Evolutionary conservation across 176 grass and related monocot species (phyloP).

Genomic region (Rhipidocladum racemiflorum): DNA sequence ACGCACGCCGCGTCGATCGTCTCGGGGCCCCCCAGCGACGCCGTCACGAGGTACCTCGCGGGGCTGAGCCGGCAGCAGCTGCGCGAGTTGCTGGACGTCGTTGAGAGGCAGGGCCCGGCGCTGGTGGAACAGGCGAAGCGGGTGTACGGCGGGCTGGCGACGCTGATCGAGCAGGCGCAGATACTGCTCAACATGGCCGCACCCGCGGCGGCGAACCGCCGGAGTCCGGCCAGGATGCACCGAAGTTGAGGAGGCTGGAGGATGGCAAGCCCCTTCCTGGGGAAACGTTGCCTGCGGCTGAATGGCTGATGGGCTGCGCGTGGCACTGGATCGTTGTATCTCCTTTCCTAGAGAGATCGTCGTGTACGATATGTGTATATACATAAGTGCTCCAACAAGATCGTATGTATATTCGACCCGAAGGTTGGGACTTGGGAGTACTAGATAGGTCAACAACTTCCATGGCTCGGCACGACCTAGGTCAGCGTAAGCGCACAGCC

Average conservation of each 20-base stretch:
- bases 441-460: too few relatives aligned
- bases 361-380: too few relatives aligned
- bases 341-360: too few relatives aligned
- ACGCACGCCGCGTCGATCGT: conserved; percentile 4
- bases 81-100: background rate
- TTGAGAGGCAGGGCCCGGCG: background rate
- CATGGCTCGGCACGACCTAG: too few relatives aligned
- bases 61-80: conserved; percentile 8
- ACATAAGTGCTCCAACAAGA: too few relatives aligned
- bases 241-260: background rate
- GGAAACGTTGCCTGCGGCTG: background rate
- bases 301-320: background rate
- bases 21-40: background rate
- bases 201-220: background rate
- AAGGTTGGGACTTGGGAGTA: too few relatives aligned
- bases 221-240: background rate
- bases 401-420: too few relatives aligned
- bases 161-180: conserved; percentile 26
- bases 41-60: background rate
- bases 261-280: background rate
- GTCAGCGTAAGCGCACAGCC: too few relatives aligned
- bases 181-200: conserved; percentile 2
- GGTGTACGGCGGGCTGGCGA: background rate
- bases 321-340: too few relatives aligned
- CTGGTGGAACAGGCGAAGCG: background rate